Conservation (phyloP, 495 filamentous ascomycete species). For the Daldinia childiae region DNA sequence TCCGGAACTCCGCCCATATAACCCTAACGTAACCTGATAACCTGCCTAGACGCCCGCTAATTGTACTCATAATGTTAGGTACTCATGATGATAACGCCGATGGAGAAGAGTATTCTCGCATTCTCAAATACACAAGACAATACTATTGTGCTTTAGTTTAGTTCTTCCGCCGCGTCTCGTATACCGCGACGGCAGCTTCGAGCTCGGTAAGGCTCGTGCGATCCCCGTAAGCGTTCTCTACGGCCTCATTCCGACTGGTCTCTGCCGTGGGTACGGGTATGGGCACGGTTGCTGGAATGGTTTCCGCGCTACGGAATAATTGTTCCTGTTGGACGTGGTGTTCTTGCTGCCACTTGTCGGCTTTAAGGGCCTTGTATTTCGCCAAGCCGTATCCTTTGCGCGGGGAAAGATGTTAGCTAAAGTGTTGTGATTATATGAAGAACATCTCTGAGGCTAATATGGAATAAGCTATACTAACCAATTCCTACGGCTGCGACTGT, state of each 20-base stretch:
- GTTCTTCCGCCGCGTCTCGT: constrained; percentile 52
- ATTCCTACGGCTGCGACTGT: constrained; percentile 52
- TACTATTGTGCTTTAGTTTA: constrained; percentile 37
- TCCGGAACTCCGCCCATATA: neutral
- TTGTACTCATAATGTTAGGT: neutral
- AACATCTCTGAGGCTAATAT: neutral
- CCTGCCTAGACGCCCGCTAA: constrained; percentile 5
- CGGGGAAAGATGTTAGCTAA: neutral
- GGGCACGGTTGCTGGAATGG: constrained; percentile 23
- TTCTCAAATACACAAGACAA: neutral
- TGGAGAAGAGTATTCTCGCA: neutral
- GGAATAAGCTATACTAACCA: constrained; percentile 30
- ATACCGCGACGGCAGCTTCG: constrained; percentile 65
- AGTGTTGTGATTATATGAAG: neutral
- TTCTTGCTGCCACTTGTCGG: constrained; percentile 37
- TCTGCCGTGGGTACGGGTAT: constrained; percentile 41
- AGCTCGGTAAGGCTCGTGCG: constrained; percentile 65
- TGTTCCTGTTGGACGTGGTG: constrained; percentile 31
- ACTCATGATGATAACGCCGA: neutral
- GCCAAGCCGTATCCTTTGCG: constrained; percentile 50
- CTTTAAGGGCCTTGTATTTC: constrained; percentile 46
- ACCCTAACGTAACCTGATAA: neutral
- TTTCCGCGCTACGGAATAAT: constrained; percentile 32
- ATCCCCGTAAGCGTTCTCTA: constrained; percentile 69
- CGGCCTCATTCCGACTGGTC: constrained; percentile 31